Evolutionary conservation across 1,284 basidiomycete genomes (phyloP).

Genomic region (Sporisorium graminicola): DNA sequence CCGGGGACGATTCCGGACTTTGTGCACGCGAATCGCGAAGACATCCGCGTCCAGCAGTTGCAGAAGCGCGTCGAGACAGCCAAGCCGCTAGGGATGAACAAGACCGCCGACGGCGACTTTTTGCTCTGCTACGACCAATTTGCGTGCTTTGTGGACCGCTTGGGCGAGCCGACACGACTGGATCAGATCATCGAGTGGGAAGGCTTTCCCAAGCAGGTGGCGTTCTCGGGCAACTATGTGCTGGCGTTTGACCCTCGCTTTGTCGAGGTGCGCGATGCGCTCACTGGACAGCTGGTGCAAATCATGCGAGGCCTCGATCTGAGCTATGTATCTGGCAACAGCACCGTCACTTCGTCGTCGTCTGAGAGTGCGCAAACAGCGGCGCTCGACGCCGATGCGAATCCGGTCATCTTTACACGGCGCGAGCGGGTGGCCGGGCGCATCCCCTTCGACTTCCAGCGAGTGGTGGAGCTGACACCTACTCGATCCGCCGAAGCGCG

Average conservation of each 20-base stretch:
- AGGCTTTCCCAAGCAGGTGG: conserved; percentile 77
- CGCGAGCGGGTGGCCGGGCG: conserved; percentile 36
- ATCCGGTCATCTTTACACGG: conserved; percentile 52
- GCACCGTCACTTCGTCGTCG: conserved; percentile 41
- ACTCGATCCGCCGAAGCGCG: conserved; percentile 11
- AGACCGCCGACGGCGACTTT: conserved; percentile 82
- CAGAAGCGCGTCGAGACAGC: conserved; percentile 82
- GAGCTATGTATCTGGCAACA: conserved; percentile 77
- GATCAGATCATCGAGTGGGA: conserved; percentile 91
- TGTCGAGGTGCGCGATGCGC: conserved; percentile 89
- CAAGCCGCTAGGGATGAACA: conserved; percentile 91
- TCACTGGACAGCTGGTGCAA: conserved; percentile 86
- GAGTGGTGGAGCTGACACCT: conserved; percentile 43
- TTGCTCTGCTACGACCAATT: conserved; percentile 92
- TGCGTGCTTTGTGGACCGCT: conserved; percentile 77
- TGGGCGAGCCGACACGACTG: conserved; percentile 72
- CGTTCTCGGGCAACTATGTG: conserved; percentile 88
- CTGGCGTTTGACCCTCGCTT: conserved; percentile 91
- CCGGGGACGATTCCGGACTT: conserved; percentile 82
- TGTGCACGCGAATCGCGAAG: conserved; percentile 76
- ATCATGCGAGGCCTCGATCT: conserved; percentile 86
- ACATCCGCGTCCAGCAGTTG: conserved; percentile 79
- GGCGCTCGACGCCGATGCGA: conserved; percentile 47
- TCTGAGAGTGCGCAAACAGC: conserved; percentile 31
- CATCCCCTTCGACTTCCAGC: conserved; percentile 50